A percentile compares a stretch with the other conserved stretches of the same genome.
Conservation (phyloP, 75 land plant genomes). For the Pinus taeda region DNA sequence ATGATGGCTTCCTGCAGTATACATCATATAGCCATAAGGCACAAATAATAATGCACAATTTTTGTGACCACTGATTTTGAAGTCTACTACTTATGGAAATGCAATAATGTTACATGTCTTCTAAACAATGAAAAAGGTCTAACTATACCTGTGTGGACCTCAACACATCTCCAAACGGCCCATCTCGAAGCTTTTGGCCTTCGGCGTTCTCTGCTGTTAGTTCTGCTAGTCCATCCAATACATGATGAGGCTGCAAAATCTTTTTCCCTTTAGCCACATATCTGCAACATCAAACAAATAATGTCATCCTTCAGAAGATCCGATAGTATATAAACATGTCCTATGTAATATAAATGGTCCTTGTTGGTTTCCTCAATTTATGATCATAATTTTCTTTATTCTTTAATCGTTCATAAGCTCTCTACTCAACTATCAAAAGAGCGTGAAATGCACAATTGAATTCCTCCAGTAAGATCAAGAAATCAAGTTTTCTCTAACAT, state of each 20-base stretch:
- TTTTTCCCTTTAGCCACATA: slow-evolving; percentile 47
- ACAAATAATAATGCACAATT: not conserved
- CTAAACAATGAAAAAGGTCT: not conserved
- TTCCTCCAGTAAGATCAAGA: too few species aligned
- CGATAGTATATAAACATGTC: too few species aligned
- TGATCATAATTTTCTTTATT: too few species aligned
- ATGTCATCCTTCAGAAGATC: too few species aligned
- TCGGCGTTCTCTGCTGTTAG: slow-evolving; percentile 9
- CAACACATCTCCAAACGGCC: slow-evolving; percentile 40
- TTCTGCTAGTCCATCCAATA: slow-evolving; percentile 38
- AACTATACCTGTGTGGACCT: slow-evolving; percentile 58
- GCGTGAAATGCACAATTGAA: too few species aligned
- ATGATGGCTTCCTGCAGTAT: slow-evolving; percentile 60
- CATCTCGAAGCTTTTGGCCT: slow-evolving; percentile 26
- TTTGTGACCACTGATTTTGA: not conserved
- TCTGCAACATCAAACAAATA: slow-evolving; percentile 10
- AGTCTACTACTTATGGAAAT: not conserved
- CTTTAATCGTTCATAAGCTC: too few species aligned
- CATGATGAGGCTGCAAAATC: slow-evolving; percentile 54
- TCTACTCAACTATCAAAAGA: too few species aligned
- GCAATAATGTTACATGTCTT: not conserved
- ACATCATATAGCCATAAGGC: not conserved
- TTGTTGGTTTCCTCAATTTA: too few species aligned
- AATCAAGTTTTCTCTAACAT: too few species aligned
- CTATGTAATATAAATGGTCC: too few species aligned